phyloP scores from a whole-genome alignment of 2,329 filamentous ascomycete species.

The Fusarium nodosum region DNA sequence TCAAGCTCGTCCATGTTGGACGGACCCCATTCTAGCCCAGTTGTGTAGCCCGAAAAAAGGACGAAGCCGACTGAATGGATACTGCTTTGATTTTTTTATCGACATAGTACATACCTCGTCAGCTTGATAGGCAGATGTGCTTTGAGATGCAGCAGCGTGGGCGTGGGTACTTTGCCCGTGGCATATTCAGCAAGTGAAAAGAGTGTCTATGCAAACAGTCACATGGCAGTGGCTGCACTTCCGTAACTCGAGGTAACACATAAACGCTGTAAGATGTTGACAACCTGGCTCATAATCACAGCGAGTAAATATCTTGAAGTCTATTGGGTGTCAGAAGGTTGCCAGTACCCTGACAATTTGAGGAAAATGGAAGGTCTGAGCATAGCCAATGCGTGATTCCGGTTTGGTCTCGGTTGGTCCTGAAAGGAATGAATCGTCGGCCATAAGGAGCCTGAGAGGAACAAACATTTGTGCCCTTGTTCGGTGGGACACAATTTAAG shows the following conservation, averaged over 20 bases:
- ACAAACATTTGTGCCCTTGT: neutral
- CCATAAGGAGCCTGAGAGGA: neutral
- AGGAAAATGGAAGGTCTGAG: constrained; percentile 25
- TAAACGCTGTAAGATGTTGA: constrained; percentile 33
- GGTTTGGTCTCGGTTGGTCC: neutral
- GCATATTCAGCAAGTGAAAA: constrained; percentile 16
- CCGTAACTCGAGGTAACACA: constrained; percentile 38
- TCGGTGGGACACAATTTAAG: neutral
- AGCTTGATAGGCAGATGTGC: constrained; percentile 34
- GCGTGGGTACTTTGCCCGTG: constrained; percentile 19
- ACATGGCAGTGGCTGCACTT: constrained; percentile 42
- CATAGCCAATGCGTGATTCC: constrained; percentile 32
- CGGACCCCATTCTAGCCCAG: neutral
- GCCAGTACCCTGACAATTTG: constrained; percentile 3
- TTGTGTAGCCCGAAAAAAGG: neutral
- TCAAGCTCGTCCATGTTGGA: constrained; percentile 1
- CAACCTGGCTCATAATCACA: constrained; percentile 32
- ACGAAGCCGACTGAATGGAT: constrained; percentile 1
- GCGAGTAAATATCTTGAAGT: constrained; percentile 25
- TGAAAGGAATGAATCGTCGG: constrained; percentile 9
- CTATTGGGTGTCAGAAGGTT: constrained; percentile 13
- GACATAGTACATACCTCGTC: constrained; percentile 12
- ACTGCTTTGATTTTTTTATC: neutral
- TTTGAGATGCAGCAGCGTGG: constrained; percentile 21
- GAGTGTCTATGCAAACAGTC: constrained; percentile 34